phyloP scores from a whole-genome alignment of 2,329 filamentous ascomycete species.

The Phaeosphaeriaceae sp. region DNA sequence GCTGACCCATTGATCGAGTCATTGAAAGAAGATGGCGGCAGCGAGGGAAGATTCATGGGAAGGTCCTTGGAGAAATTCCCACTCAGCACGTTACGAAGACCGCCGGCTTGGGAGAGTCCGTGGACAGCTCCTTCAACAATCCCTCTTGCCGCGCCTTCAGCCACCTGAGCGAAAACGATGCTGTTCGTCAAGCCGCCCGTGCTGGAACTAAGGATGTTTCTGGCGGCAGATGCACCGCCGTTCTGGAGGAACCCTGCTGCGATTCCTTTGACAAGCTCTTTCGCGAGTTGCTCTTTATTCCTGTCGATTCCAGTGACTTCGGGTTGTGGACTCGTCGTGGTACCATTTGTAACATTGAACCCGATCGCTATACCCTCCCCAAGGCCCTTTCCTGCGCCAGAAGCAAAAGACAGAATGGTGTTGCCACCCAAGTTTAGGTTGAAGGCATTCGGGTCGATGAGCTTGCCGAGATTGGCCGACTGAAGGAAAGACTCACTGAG shows the following conservation, averaged over 20 bases:
- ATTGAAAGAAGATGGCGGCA: conserved; percentile 27
- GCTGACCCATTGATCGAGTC: conserved; percentile 35
- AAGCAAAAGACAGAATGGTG: conserved; percentile 20
- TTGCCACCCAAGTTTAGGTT: not conserved
- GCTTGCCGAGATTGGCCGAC: conserved; percentile 23
- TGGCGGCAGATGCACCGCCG: conserved; percentile 14
- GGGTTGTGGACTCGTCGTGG: not conserved
- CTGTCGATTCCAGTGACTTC: conserved; percentile 11
- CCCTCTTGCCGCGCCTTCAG: conserved; percentile 37
- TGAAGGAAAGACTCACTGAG: conserved; percentile 34
- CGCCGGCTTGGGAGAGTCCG: conserved; percentile 34
- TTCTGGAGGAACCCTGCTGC: conserved; percentile 32
- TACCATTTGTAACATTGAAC: conserved; percentile 16
- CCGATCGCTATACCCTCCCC: conserved; percentile 35
- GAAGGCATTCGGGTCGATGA: conserved; percentile 5
- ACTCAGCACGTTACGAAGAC: conserved; percentile 32
- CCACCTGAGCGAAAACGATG: conserved; percentile 24
- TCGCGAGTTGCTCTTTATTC: conserved; percentile 19
- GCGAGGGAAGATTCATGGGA: conserved; percentile 24
- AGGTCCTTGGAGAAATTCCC: conserved; percentile 29
- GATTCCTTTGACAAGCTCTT: conserved; percentile 29
- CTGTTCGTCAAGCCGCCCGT: conserved; percentile 2
- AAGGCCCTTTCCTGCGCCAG: conserved; percentile 37
- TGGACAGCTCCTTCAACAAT: conserved; percentile 32
- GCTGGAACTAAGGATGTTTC: too few species aligned